Evolutionary conservation across 768 basidiomycete genomes (phyloP).

Genomic region (Mycena belliarum): DNA sequence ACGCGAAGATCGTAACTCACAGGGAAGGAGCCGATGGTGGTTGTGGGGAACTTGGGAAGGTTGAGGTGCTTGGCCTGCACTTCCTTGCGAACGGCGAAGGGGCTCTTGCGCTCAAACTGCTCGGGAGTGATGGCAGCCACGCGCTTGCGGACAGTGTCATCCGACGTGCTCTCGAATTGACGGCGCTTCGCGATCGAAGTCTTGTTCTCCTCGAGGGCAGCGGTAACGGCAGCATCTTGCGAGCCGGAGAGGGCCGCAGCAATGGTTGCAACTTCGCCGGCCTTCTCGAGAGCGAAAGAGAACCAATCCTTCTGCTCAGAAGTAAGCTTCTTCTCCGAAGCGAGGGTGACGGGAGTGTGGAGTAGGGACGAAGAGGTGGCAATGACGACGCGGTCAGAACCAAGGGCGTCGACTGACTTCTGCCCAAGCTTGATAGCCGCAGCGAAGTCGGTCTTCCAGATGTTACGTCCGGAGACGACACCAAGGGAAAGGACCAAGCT

Average conservation of each 20-base stretch:
- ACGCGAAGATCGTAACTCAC: conserved; percentile 38
- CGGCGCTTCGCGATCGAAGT: conserved; percentile 91
- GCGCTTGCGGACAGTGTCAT: conserved; percentile 93
- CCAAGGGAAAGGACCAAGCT: conserved; percentile 86
- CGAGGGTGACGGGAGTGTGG: conserved; percentile 96
- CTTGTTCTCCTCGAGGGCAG: conserved; percentile 87
- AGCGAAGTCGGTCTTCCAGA: conserved; percentile 97
- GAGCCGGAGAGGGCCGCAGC: conserved; percentile 85
- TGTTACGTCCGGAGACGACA: conserved; percentile 96
- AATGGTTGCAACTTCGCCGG: conserved; percentile 82
- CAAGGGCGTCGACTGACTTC: conserved; percentile 82
- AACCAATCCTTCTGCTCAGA: conserved; percentile 95
- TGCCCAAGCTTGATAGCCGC: conserved; percentile 80
- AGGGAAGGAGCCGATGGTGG: conserved; percentile 98
- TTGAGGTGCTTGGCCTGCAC: conserved; percentile 86
- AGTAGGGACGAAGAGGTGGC: conserved; percentile 97
- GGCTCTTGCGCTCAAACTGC: conserved; percentile 83
- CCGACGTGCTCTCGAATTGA: conserved; percentile 89
- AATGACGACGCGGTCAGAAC: conserved; percentile 85
- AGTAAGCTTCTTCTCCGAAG: conserved; percentile 88
- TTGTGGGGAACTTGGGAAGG: conserved; percentile 97
- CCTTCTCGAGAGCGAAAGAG: conserved; percentile 97
- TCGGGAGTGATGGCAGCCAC: conserved; percentile 89
- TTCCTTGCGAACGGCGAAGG: conserved; percentile 85
- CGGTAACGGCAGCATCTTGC: conserved; percentile 68